phyloP scores from a whole-genome alignment of 768 basidiomycete species.

The Boletus vermiculosoides region DNA sequence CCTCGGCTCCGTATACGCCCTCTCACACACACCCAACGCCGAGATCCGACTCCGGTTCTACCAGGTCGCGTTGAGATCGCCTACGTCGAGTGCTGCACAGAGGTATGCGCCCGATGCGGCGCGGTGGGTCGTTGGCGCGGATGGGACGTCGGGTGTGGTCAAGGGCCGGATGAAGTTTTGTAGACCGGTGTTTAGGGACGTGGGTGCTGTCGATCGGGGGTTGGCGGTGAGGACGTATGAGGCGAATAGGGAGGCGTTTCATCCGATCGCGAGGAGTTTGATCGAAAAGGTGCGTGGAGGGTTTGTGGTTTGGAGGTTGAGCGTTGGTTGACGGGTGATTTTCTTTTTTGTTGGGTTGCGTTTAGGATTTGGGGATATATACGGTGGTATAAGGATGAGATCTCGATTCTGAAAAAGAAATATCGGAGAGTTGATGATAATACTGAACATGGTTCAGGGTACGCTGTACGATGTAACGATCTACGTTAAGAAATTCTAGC shows the following conservation, averaged over 20 bases:
- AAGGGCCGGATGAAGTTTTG: constrained; percentile 89
- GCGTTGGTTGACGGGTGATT: background rate
- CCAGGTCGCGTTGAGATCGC: constrained; percentile 58
- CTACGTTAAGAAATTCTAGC: background rate
- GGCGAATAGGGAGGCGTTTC: constrained; percentile 53
- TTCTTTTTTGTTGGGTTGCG: no score
- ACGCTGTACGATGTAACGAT: background rate
- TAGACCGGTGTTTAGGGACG: constrained; percentile 59
- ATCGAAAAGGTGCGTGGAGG: constrained; percentile 63
- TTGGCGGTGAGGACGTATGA: constrained; percentile 54
- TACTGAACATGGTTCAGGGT: background rate
- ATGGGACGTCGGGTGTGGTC: constrained; percentile 56
- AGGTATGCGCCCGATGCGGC: constrained; percentile 53
- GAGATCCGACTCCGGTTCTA: constrained; percentile 83
- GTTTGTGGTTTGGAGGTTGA: background rate
- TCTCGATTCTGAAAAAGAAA: background rate
- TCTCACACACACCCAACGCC: constrained; percentile 57
- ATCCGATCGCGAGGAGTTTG: constrained; percentile 72
- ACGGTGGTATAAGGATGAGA: background rate
- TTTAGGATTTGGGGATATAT: background rate
- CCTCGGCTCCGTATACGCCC: constrained; percentile 52
- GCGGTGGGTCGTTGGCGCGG: constrained; percentile 62
- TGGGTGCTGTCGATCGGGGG: constrained; percentile 48
- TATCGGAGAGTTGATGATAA: background rate
- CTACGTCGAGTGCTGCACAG: constrained; percentile 45